Evolutionary conservation across 1,284 basidiomycete genomes (phyloP), one percentile per base, ranked within the genome.

Genomic region (Waitea zeae): DNA sequence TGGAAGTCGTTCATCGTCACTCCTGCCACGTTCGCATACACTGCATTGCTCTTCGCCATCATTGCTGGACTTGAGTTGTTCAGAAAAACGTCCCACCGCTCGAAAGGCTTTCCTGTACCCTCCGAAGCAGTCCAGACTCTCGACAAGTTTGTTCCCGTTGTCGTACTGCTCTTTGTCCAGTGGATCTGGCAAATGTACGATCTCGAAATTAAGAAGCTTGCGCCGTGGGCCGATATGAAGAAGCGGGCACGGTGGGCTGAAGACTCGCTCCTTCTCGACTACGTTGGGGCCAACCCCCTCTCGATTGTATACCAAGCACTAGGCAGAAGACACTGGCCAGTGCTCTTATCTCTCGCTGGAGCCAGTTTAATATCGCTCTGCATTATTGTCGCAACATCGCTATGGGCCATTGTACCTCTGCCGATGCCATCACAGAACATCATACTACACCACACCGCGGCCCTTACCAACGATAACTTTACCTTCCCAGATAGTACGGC

Each of bases 231-330:
- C n/a, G 30, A 7, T 11, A 31, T 31, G 30, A 14, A 31, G 30
- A 14, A 14, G 9, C 30, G 15, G 9, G 7, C 30, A 7, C 11
- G 12, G 7, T 14, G 9, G 7, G 30, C 30, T n/a, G 7, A 7
- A 14, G 30, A 31, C 30, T 31, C 30, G n/a, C 12, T 31, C 30
- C 30, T 31, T 7, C 30, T 31, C n/a, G 30, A 31, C 15, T 31
- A 31, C 15, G 15, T 31, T 7, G 30, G 30, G 12, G 14, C 7
- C 9, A 17, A 17, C 15, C 12, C 15, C 7, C 7, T 14, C 7
- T n/a, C 12, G n/a, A 14, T 14, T 17, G 11, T 31, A 11, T 7
- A 7, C 15, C 30, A 31, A 14, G 30, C 30, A 11, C 9, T 31
- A 14, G 7, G 30, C 12, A 31, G 14, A 17, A 7, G 30, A n/a